Percentiles rank a stretch among this genome's conserved stretches.
These are phyloP conservation scores for Acrasis kona DNA, from an alignment of 78 protist genomes.

Conservation along the genomic window DNA sequence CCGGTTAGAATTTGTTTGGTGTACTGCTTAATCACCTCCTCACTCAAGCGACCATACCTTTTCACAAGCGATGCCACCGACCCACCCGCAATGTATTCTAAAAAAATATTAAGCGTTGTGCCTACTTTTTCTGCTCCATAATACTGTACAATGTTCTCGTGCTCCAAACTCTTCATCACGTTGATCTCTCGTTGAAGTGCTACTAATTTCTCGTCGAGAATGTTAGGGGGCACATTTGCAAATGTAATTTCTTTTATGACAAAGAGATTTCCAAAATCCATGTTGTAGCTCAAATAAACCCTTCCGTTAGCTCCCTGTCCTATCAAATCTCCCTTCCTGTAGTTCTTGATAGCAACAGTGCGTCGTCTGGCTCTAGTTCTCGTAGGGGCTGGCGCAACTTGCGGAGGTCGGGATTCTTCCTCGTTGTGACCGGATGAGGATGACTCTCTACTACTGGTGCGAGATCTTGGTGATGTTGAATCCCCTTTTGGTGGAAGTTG, in stretches of 20 bases:
- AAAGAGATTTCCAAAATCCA: conserved; percentile 20
- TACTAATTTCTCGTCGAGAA: not conserved
- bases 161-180: conserved; percentile 41
- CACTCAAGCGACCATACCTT: conserved; percentile 58
- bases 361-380: no score
- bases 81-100: conserved; percentile 39
- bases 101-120: conserved; percentile 25
- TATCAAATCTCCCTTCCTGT: not conserved
- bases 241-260: conserved; percentile 28
- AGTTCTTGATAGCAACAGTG: no score
- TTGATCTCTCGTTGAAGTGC: conserved; percentile 37
- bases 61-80: conserved; percentile 18
- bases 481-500: no score
- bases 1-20: conserved; percentile 22
- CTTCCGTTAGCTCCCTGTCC: conserved; percentile 34
- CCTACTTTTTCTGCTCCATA: conserved; percentile 21
- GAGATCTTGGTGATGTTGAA: no score
- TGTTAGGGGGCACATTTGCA: not conserved
- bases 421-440: no score
- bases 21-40: conserved; percentile 17
- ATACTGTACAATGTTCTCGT: conserved; percentile 51
- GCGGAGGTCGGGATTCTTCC: no score
- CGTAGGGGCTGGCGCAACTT: no score
- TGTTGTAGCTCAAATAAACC: conserved; percentile 25
- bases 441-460: no score